A percentile compares a stretch with the other conserved stretches of the same genome.
phyloP scores from a whole-genome alignment of 2,329 filamentous ascomycete genomes.

The Mycocentrospora acerina region DNA sequence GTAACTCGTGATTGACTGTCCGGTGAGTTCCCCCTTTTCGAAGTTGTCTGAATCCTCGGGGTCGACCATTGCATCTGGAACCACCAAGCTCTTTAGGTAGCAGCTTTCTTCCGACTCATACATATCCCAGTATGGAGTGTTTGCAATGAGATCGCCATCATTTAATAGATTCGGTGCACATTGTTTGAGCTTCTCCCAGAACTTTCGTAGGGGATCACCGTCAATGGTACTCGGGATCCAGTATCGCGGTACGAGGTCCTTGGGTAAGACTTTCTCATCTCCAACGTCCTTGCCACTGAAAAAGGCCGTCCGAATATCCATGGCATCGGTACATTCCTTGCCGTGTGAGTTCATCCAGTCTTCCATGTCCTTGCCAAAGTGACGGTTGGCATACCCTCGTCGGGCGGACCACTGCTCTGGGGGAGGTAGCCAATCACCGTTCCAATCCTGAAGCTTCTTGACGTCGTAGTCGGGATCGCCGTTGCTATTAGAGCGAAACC shows the following conservation, averaged over 20 bases:
- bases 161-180: conserved; percentile 25
- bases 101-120: conserved; percentile 15
- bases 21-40: not conserved
- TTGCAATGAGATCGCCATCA: conserved; percentile 19
- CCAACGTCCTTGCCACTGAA: conserved; percentile 3
- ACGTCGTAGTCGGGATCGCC: conserved; percentile 38
- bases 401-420: conserved; percentile 51
- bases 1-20: conserved; percentile 6
- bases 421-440: conserved; percentile 49
- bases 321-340: conserved; percentile 7
- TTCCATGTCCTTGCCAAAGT: conserved; percentile 36
- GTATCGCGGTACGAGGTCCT: conserved; percentile 31
- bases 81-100: conserved; percentile 15
- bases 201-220: conserved; percentile 18
- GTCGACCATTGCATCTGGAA: conserved; percentile 29
- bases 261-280: conserved; percentile 3
- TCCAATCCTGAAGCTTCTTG: conserved; percentile 46
- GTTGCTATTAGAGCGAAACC: conserved; percentile 27
- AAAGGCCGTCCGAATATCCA: conserved; percentile 6
- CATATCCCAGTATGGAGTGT: conserved; percentile 34
- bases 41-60: conserved; percentile 16
- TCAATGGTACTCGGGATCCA: conserved; percentile 34
- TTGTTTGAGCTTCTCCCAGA: conserved; percentile 25
- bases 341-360: conserved; percentile 30
- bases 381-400: conserved; percentile 27